A percentile compares a stretch with the other conserved stretches of the same genome.
phyloP scores from a whole-genome alignment of 2,329 filamentous ascomycete genomes.

The Thelonectria olida region DNA sequence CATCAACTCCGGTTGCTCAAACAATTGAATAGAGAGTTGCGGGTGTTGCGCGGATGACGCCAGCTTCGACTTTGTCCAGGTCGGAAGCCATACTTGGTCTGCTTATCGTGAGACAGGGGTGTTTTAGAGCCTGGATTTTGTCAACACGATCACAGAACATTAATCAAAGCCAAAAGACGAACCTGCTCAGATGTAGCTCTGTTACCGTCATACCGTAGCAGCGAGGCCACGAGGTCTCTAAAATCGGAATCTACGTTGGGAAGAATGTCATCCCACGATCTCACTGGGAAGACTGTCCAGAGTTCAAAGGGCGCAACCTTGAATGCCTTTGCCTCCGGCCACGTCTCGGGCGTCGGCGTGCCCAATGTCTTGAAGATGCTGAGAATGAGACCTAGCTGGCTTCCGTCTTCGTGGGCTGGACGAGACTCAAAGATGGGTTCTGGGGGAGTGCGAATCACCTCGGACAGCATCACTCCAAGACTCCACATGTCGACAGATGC shows the following conservation, averaged over 20 bases:
- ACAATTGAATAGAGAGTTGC: background rate
- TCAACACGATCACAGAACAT: conserved; percentile 4
- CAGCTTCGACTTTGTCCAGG: background rate
- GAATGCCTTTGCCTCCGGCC: conserved; percentile 81
- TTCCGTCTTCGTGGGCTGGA: conserved; percentile 78
- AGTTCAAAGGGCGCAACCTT: conserved; percentile 86
- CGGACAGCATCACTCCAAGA: conserved; percentile 83
- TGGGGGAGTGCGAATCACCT: conserved; percentile 67
- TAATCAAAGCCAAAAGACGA: background rate
- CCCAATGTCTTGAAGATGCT: conserved; percentile 94
- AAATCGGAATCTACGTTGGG: conserved; percentile 66
- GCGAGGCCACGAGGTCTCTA: conserved; percentile 69
- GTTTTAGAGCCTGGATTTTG: conserved; percentile 33
- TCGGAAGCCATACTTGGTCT: background rate
- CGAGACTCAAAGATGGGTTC: conserved; percentile 85
- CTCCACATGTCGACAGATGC: conserved; percentile 88
- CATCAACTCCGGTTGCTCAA: background rate
- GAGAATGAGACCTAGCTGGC: conserved; percentile 87
- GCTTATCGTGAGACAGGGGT: conserved; percentile 22
- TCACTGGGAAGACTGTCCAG: conserved; percentile 77
- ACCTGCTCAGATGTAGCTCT: conserved; percentile 71
- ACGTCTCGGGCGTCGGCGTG: conserved; percentile 80
- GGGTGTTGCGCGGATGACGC: background rate
- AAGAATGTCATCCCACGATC: conserved; percentile 76
- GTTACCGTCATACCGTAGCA: conserved; percentile 78